A percentile compares a stretch with the other conserved stretches of the same genome.
Evolutionary conservation across 78 protist species (phyloP).

Genomic region (Cavenderia fasciculata): DNA sequence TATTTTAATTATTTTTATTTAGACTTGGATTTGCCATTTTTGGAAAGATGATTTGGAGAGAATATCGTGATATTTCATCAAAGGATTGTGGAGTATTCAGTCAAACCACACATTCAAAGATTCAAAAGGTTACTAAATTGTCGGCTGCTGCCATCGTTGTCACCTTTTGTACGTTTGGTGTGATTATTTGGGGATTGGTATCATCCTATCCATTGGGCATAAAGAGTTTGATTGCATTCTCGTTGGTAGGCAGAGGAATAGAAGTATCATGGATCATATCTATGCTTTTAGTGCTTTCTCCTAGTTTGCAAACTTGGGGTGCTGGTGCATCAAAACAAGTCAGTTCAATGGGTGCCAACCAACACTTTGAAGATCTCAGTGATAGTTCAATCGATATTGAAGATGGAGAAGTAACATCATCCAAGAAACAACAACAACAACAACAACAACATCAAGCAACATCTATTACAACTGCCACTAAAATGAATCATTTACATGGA

Average conservation of each 20-base stretch:
- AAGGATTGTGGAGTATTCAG: constrained; percentile 69
- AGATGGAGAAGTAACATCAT: no score
- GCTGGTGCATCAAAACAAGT: constrained; percentile 1
- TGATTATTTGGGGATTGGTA: constrained; percentile 32
- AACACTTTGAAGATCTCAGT: no score
- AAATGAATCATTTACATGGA: no score
- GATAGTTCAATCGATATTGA: no score
- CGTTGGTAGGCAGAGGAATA: constrained; percentile 19
- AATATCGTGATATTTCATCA: constrained; percentile 30
- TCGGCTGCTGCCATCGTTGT: constrained; percentile 23
- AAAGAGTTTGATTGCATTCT: constrained; percentile 10
- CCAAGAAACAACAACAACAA: no score
- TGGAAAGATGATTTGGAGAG: constrained; percentile 67
- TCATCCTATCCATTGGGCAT: background rate
- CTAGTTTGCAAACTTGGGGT: constrained; percentile 66
- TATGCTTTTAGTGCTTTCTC: constrained; percentile 48
- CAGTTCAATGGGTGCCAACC: background rate
- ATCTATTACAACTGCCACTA: no score
- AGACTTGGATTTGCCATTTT: constrained; percentile 59
- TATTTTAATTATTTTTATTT: background rate
- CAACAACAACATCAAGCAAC: no score
- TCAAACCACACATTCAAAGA: constrained; percentile 24
- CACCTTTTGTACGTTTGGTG: constrained; percentile 17
- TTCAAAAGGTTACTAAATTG: constrained; percentile 36
- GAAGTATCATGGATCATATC: constrained; percentile 34